These are phyloP conservation scores for Saturnispora besseyi DNA, from an alignment of 805 yeast species.

Conservation along the genomic window DNA sequence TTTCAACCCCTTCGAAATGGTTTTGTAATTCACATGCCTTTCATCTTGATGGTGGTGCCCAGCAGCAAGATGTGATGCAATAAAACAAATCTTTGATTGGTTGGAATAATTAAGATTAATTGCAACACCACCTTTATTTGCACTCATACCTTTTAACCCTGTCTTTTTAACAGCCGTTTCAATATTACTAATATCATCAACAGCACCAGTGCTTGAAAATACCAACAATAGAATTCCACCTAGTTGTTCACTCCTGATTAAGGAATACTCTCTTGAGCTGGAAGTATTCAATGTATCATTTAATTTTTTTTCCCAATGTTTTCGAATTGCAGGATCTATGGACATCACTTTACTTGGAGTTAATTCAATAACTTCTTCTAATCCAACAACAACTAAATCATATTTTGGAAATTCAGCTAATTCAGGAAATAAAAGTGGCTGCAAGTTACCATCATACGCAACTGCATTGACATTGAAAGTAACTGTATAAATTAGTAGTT, in stretches of 20 bases:
- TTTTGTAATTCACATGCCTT: slow-evolving; percentile 77
- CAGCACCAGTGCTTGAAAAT: slow-evolving; percentile 48
- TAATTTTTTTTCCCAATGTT: slow-evolving; percentile 59
- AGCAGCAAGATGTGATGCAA: slow-evolving; percentile 88
- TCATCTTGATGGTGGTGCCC: slow-evolving; percentile 76
- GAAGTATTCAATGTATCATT: slow-evolving; percentile 34
- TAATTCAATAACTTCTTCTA: slow-evolving; percentile 84
- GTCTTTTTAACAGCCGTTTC: slow-evolving; percentile 78
- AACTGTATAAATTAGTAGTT: slow-evolving; percentile 37
- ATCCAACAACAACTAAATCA: slow-evolving; percentile 73
- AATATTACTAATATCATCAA: slow-evolving; percentile 46
- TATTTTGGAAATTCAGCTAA: slow-evolving; percentile 32
- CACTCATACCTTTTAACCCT: slow-evolving; percentile 87
- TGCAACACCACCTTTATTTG: slow-evolving; percentile 51
- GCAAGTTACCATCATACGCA: slow-evolving; percentile 33
- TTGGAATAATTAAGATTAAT: slow-evolving; percentile 43
- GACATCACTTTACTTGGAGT: slow-evolving; percentile 76
- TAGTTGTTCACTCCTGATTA: slow-evolving; percentile 68
- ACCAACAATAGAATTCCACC: slow-evolving; percentile 77
- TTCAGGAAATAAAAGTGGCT: slow-evolving; percentile 38
- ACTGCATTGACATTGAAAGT: slow-evolving; percentile 50
- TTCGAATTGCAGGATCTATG: slow-evolving; percentile 54
- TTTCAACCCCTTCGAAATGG: slow-evolving; percentile 59
- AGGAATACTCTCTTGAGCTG: slow-evolving; percentile 29
- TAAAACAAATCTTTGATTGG: slow-evolving; percentile 62